Conservation (phyloP, 2,329 filamentous ascomycete species). For the Colletotrichum sp. region DNA sequence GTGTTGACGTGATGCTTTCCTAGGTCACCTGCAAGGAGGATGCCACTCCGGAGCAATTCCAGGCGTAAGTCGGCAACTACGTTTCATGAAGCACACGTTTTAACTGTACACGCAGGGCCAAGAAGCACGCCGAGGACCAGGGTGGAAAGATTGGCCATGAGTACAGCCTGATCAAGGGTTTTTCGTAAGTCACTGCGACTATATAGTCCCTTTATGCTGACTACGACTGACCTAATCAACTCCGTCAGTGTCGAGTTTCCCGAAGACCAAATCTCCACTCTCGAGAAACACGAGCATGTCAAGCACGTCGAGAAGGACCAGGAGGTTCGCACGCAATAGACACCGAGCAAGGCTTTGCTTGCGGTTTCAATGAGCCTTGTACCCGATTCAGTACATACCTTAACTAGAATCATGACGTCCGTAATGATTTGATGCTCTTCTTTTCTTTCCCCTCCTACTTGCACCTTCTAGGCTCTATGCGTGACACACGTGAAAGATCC, state of each 20-base stretch:
- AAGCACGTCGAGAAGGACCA: conserved; percentile 77
- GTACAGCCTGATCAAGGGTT: conserved; percentile 88
- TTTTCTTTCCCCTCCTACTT: not conserved
- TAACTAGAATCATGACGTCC: not conserved
- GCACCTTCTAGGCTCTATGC: not conserved
- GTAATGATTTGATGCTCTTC: conserved; percentile 6
- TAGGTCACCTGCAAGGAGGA: conserved; percentile 83
- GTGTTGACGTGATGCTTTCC: conserved; percentile 19
- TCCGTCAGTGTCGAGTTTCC: conserved; percentile 73
- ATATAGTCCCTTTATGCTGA: not conserved
- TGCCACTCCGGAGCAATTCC: conserved; percentile 69
- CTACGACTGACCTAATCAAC: not conserved
- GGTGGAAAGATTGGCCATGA: conserved; percentile 87
- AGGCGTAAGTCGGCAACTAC: conserved; percentile 57
- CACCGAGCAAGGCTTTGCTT: not conserved
- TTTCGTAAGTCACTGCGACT: conserved; percentile 75
- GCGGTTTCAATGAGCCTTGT: not conserved
- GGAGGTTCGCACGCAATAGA: conserved; percentile 74
- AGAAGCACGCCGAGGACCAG: conserved; percentile 74
- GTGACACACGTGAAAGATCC: not conserved
- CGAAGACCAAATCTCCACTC: conserved; percentile 67
- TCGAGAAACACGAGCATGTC: conserved; percentile 74
- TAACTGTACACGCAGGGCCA: conserved; percentile 62
- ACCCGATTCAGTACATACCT: not conserved
- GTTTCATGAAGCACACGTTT: not conserved